phyloP scores from a whole-genome alignment of 108 stramenopile genomes.

The Heterococcus sp. region DNA sequence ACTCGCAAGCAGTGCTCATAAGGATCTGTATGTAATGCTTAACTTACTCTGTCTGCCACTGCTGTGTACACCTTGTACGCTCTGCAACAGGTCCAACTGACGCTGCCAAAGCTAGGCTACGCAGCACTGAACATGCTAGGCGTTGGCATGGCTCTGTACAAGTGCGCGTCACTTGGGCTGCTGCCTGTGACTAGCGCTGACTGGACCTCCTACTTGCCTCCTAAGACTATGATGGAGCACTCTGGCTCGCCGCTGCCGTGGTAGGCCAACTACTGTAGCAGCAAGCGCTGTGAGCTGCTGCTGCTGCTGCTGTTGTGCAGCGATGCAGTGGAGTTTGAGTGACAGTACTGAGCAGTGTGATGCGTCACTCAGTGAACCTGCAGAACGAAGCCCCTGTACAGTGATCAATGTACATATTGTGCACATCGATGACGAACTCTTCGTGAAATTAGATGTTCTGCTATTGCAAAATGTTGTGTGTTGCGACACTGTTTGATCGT shows the following conservation, averaged over 20 bases:
- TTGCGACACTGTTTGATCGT: too few species aligned
- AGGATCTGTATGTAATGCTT: neutral
- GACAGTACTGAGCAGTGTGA: too few species aligned
- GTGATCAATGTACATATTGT: too few species aligned
- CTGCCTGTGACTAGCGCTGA: conserved; percentile 87
- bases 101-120: conserved; percentile 68
- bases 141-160: conserved; percentile 82
- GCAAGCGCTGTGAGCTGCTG: neutral
- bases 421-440: too few species aligned
- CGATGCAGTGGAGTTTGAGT: too few species aligned
- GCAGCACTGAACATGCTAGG: conserved; percentile 77
- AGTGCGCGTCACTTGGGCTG: conserved; percentile 89
- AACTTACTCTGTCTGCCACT: neutral
- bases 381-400: too few species aligned
- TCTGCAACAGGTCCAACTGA: neutral
- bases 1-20: too few species aligned
- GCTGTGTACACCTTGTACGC: neutral
- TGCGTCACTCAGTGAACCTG: too few species aligned
- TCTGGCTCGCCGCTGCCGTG: conserved; percentile 68
- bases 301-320: too few species aligned
- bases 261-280: neutral
- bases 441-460: too few species aligned
- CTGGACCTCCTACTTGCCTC: conserved; percentile 78
- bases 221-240: conserved; percentile 82
- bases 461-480: too few species aligned